Base-by-base conservation (phyloP, 441 rosid genomes). In the Geranium incanum region DNA sequence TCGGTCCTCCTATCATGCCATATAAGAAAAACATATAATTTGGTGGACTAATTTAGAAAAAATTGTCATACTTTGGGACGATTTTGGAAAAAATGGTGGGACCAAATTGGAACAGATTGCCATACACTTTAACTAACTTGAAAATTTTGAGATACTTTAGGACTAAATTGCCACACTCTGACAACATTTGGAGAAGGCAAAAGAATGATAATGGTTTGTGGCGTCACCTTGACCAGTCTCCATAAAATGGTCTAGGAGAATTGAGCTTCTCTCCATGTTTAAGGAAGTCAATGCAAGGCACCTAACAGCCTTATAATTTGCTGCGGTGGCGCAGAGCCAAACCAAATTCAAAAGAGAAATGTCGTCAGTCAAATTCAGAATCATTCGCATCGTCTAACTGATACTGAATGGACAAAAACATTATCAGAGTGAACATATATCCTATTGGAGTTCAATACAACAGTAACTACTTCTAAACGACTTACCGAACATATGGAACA, bases 401-500 rank as follows among this genome's bases (percentile, higher is more conserved):
- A 45, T 41, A 68, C 16, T 43, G 70, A 59, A 19, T 11, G 57
- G 57, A 48, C 16, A 39, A 39, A 39, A 39, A 4, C 5, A 39
- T 7, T 39, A 39, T 39, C 3, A 39, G 43, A 39, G 43, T 39
- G 43, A 39, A 39, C 43, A 39, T 7, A 38, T 38, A 38, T 3
- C 41, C 41, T 38, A 39, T 39, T 39, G 5, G 43, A 39, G 43
- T 39, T 39, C 43, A 39, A 48, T 48, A 59, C n/a, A 19, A 59
- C 4, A 59, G 57, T 48, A 43, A 43, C 50, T 43, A 43, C 33
- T 28, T 28, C 33, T 28, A 28, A 28, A 28, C 33, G 81, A 82
- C 92, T 85, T 86, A 93, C 96, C 98, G 74, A 88, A 93, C 91
- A 93, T 88, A 71, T 93, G 98, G 78, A 93, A 89, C 69, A 86